These are phyloP conservation scores for Vitis cinerea DNA, from an alignment of 164 flowering plant genomes.

Conservation along the genomic window DNA sequence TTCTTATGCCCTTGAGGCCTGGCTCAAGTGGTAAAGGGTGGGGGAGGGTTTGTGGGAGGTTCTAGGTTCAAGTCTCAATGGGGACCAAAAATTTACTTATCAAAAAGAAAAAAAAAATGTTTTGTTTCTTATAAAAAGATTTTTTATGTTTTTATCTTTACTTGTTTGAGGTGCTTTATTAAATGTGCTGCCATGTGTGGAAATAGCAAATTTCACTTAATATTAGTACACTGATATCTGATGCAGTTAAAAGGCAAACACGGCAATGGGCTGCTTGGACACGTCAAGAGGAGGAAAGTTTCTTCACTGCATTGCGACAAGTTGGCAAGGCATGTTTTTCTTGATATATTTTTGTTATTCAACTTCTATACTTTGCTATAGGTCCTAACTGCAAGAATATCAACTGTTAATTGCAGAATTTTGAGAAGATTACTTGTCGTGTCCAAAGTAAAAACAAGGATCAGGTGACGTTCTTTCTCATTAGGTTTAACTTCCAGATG, in stretches of 20 bases:
- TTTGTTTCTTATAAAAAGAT: no score
- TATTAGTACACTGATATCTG: constrained; percentile 5
- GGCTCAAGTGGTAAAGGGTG: no score
- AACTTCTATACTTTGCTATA: neutral
- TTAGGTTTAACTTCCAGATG: neutral
- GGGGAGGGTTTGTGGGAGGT: no score
- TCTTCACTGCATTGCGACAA: constrained; percentile 93
- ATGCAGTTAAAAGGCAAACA: constrained; percentile 72
- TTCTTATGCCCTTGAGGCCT: no score
- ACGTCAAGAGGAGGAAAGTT: constrained; percentile 93
- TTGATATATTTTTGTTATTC: constrained; percentile 6
- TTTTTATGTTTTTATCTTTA: neutral
- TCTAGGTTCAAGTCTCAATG: no score
- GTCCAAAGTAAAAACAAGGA: constrained; percentile 99
- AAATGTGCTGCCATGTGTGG: neutral
- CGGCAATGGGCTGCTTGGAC: constrained; percentile 99
- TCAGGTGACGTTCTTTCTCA: constrained; percentile 52
- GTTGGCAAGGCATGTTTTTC: constrained; percentile 86
- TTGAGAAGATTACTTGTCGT: constrained; percentile 92
- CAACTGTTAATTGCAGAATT: constrained; percentile 61
- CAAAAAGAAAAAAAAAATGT: no score
- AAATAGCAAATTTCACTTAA: neutral
- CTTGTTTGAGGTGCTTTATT: neutral
- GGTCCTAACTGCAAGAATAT: constrained; percentile 14
- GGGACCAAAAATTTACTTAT: no score